Evolutionary conservation across 768 basidiomycete genomes (phyloP).

Genomic region (Collybia mongolica): DNA sequence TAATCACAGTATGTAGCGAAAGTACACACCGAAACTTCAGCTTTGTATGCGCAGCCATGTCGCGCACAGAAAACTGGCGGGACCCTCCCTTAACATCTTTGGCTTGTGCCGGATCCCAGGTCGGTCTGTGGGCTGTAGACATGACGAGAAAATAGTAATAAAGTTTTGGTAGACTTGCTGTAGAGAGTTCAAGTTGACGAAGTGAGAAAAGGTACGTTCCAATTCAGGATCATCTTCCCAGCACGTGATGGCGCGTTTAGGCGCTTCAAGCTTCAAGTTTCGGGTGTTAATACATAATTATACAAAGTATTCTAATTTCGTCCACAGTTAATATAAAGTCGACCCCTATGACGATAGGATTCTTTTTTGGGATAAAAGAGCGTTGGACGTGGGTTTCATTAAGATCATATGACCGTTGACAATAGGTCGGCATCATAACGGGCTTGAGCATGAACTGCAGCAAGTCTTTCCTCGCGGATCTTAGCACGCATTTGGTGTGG

Average conservation of each 20-base stretch:
- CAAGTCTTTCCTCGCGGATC: no score
- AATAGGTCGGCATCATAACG: no score
- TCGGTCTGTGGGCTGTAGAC: conserved; percentile 93
- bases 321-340: no score
- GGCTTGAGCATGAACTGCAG: no score
- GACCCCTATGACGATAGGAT: no score
- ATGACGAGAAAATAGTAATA: conserved; percentile 32
- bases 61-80: conserved; percentile 88
- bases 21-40: conserved; percentile 87
- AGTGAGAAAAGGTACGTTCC: not conserved
- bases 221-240: not conserved
- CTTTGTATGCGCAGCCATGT: conserved; percentile 95
- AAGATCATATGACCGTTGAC: no score
- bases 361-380: no score
- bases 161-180: not conserved
- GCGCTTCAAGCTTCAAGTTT: not conserved
- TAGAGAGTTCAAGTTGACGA: conserved; percentile 1
- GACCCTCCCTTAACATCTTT: conserved; percentile 91
- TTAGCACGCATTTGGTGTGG: no score
- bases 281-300: no score
- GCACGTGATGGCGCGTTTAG: not conserved
- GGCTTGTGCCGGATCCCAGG: conserved; percentile 97
- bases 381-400: no score
- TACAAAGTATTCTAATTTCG: no score
- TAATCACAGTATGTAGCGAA: not conserved